Percentiles rank a stretch among this genome's conserved stretches.
These are phyloP conservation scores for Cordia subcordata DNA, from an alignment of 257 asterid genomes.

Conservation along the genomic window DNA sequence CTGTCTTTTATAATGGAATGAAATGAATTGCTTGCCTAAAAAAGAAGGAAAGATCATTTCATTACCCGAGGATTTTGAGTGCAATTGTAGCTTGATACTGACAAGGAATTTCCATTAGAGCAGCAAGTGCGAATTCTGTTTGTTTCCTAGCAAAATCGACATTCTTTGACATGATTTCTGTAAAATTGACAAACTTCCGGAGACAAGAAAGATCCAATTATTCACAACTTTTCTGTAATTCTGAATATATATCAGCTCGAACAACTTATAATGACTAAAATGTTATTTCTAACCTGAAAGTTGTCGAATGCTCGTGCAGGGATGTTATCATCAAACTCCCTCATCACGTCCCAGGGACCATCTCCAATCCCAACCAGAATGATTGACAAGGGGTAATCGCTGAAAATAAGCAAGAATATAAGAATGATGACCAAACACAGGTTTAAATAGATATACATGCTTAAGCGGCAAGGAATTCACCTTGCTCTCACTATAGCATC, in stretches of 20 bases:
- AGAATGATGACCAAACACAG: background rate
- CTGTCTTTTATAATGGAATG: no score
- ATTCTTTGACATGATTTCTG: slow-evolving; percentile 73
- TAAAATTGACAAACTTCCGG: slow-evolving; percentile 77
- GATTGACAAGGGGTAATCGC: slow-evolving; percentile 74
- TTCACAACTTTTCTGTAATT: background rate
- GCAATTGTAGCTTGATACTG: slow-evolving; percentile 93
- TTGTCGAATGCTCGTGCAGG: slow-evolving; percentile 78
- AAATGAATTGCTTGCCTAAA: no score
- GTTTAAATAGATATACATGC: background rate
- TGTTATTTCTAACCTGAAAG: slow-evolving; percentile 53
- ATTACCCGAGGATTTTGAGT: slow-evolving; percentile 76
- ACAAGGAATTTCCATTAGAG: slow-evolving; percentile 91
- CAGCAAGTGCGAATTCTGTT: slow-evolving; percentile 85
- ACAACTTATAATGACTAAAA: background rate
- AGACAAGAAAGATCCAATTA: background rate
- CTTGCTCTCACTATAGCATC: slow-evolving; percentile 88
- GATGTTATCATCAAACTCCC: slow-evolving; percentile 71
- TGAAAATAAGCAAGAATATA: slow-evolving; percentile 23
- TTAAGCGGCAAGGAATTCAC: slow-evolving; percentile 23
- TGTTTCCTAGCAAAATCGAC: slow-evolving; percentile 56
- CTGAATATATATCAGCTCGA: background rate
- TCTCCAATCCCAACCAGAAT: slow-evolving; percentile 80
- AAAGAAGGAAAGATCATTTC: background rate
- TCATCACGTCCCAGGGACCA: slow-evolving; percentile 94